Base-by-base conservation (phyloP, 768 basidiomycete species). In the Tulasnella sp. region DNA sequence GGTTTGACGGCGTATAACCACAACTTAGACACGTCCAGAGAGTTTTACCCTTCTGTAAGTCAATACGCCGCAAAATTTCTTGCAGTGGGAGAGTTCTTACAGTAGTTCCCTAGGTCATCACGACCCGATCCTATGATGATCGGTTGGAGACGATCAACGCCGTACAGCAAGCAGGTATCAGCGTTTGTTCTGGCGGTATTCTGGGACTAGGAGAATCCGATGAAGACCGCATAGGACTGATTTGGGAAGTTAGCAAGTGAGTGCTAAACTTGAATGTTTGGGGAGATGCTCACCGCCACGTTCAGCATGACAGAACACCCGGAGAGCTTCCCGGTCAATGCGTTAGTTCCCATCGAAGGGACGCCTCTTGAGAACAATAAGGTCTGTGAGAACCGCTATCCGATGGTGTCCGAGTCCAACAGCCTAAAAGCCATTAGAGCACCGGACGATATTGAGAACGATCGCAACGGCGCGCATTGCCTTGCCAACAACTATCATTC, bases 301-400 rank as follows among this genome's bases (percentile, higher is more conserved):
- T 58, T 29, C 63, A 93, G 90, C 66, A 83, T 96, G 78, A 83
- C 87, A 37, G 87, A 93, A 67, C 90, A 97, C 65, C 94, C 94
- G n/a, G 94, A 98, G 68, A 93, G 89, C 4, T 98, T 98, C 75
- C 94, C 94, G 0, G 93, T 98, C 59, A 98, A 98, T 68, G 93
- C 94, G 12, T 76, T 98, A 57, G 94, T 98, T 1, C 92, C 94
- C 12, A 97, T 98, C 60, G 76, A 84, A 62, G 94, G 94, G 34
- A 98, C 94, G 4, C 94, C 94, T 11, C 71, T 98, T 43, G 92
- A 92, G 69, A 73, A 77, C 59, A 98, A 98, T 65, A 86, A 93
- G 69, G 91, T 84, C 64, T 62, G 73, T 65, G 49, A 43, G 19
- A 15, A 32, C 19, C n/a, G 21, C 21, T 15, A 50, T 29, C 32